Evolutionary conservation across 352 stramenopile species (phyloP).

Genomic region (Phytophthora cactorum): DNA sequence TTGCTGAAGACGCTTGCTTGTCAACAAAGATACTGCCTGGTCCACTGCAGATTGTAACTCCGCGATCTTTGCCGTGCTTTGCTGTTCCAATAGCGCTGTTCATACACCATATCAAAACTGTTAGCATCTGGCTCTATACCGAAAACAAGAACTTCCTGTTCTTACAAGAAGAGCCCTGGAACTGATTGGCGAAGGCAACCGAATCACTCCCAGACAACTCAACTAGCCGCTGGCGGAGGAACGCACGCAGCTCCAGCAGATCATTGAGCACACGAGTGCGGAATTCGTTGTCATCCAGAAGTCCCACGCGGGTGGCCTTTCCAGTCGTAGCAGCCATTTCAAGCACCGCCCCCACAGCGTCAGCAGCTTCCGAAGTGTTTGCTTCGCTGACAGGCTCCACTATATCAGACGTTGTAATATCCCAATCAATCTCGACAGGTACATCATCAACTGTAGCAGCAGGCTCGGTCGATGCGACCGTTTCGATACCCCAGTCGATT

Average conservation of each 20-base stretch:
- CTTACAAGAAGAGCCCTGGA: constrained; percentile 68
- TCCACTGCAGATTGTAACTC: constrained; percentile 48
- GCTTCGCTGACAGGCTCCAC: constrained; percentile 30
- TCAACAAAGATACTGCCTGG: constrained; percentile 53
- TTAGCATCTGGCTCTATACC: constrained; percentile 13
- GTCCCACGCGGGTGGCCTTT: constrained; percentile 47
- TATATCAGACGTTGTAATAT: constrained; percentile 63
- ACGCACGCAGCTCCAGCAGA: constrained; percentile 73
- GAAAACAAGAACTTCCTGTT: background rate
- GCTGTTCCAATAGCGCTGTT: constrained; percentile 66
- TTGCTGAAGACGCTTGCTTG: constrained; percentile 75
- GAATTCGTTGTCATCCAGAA: constrained; percentile 66
- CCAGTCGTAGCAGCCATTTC: constrained; percentile 11
- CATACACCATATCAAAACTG: constrained; percentile 10
- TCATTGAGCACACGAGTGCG: constrained; percentile 72
- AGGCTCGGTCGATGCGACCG: constrained; percentile 28
- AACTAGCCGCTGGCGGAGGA: constrained; percentile 59
- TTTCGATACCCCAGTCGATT: constrained; percentile 80
- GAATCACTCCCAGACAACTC: constrained; percentile 55
- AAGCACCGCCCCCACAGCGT: constrained; percentile 11
- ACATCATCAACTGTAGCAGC: constrained; percentile 30
- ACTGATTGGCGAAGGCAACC: constrained; percentile 77
- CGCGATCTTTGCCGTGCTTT: constrained; percentile 60
- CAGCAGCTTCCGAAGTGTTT: constrained; percentile 5
- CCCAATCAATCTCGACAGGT: constrained; percentile 78